Evolutionary conservation across 1,284 basidiomycete genomes (phyloP).

Genomic region (Meira miltonrushii): DNA sequence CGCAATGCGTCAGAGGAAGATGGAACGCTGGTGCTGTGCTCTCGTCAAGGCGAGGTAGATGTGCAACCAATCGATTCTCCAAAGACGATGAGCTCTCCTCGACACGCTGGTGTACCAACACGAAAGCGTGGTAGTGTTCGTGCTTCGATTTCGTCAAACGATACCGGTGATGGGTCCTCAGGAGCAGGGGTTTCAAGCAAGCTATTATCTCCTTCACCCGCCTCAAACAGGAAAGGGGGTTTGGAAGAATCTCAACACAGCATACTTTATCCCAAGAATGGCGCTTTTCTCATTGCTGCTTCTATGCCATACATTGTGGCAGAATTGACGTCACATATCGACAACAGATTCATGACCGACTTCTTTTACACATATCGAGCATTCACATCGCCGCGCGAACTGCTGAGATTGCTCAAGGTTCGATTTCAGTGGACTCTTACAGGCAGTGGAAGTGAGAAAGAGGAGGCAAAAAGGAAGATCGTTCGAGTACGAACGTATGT

Average conservation of each 20-base stretch:
- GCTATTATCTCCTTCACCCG: too few relatives aligned
- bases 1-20: constrained; percentile 16
- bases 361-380: constrained; percentile 46
- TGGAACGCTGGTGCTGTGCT: constrained; percentile 22
- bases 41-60: constrained; percentile 13
- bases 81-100: not conserved
- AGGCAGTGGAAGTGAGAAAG: constrained; percentile 20
- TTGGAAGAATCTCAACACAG: not conserved
- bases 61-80: not conserved
- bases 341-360: constrained; percentile 32
- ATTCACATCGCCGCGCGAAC: constrained; percentile 26
- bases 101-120: not conserved
- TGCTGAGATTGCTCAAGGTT: constrained; percentile 35
- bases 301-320: constrained; percentile 36
- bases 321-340: constrained; percentile 44
- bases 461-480: constrained; percentile 36
- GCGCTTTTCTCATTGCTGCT: constrained; percentile 30
- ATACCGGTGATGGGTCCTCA: not conserved
- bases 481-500: constrained; percentile 44
- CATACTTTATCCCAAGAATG: constrained; percentile 13
- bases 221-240: not conserved
- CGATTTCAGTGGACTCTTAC: constrained; percentile 44
- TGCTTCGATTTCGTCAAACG: not conserved
- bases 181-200: not conserved
- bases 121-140: constrained; percentile 5